phyloP scores from a whole-genome alignment of 441 rosid genomes.

The Erysimum pusillum region DNA sequence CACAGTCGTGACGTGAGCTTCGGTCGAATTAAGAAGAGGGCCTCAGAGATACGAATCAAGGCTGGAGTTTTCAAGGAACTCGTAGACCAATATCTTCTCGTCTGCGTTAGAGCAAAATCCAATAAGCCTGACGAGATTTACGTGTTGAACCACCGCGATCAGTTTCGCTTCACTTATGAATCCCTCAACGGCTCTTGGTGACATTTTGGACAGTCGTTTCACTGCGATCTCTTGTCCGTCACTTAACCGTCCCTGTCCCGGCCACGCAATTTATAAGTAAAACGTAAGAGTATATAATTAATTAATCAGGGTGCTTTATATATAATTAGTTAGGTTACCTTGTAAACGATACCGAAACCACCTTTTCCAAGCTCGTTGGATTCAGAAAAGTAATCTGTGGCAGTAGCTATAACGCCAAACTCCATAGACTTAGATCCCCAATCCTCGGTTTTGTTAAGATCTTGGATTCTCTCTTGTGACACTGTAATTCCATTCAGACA shows the following conservation, averaged over 20 bases:
- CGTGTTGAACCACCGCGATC: slow-evolving; percentile 34
- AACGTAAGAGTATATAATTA: neutral
- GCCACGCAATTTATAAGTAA: neutral
- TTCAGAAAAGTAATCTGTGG: neutral
- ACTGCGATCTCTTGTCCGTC: slow-evolving; percentile 52
- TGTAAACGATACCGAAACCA: slow-evolving; percentile 1
- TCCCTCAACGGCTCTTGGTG: neutral
- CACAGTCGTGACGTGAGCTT: slow-evolving; percentile 56
- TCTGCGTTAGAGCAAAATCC: neutral
- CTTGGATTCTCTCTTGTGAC: neutral
- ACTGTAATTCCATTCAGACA: too few species aligned
- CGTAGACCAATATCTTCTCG: slow-evolving; percentile 34
- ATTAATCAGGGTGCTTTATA: too few species aligned
- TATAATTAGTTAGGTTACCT: neutral
- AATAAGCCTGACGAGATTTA: slow-evolving; percentile 21
- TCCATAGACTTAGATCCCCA: neutral
- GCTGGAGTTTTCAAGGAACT: slow-evolving; percentile 32
- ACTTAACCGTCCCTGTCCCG: slow-evolving; percentile 57
- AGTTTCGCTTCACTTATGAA: slow-evolving; percentile 26
- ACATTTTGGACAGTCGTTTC: neutral
- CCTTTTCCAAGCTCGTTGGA: neutral
- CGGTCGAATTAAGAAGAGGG: too few species aligned
- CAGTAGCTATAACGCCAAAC: neutral
- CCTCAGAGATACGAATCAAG: slow-evolving; percentile 17
- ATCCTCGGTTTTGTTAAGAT: neutral